Evolutionary conservation across 1,284 basidiomycete genomes (phyloP), one percentile per base, ranked within the genome.

Genomic region (Leccinum pachyderme): DNA sequence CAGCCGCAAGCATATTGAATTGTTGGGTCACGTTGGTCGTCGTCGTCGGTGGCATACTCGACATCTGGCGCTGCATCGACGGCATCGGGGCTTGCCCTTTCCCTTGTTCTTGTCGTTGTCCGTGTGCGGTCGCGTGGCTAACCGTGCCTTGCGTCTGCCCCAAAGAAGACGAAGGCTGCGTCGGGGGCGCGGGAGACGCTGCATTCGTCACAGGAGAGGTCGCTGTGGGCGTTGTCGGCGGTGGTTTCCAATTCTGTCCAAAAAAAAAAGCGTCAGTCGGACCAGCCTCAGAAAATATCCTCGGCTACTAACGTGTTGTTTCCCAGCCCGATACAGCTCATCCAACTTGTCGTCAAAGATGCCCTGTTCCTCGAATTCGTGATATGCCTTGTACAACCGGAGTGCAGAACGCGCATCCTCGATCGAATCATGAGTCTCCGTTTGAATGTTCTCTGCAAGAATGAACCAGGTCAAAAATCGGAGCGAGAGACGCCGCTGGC

Each of bases 391-490:
- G 75, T 92, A 99, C 32, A 99, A 76, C 59, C 87, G 81, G 49
- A 98, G 75, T 0, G 96, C 95, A 8, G 93, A 93, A 18, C 86
- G 81, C 0, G 96, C 95, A 69, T 99, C 97, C 72, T 95, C 92
- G 64, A 99, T 98, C 15, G 94, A 98, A 74, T 99, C 96, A 70
- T 99, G 96, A 7, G 89, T 90, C 15, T 93, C 91, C 5, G 83
- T 89, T 72, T 99, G 97, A 56, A 99, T 99, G 64, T 91, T 87
- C 66, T 93, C 85, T 59, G 91, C 83, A 15, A 99, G 78, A 32
- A 99, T 79, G 69, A 91, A 94, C 93, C 94, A 99, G 0, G 93
- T 86, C 15, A 99, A 79, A 76, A 98, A 99, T 5, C 93, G 84
- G n/a, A 99, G 77, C 0, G 94, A 96, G 18, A 98, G 79, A 58